Conservation (phyloP, 148 eudicot genomes). For the Chenopodium quinoa region DNA sequence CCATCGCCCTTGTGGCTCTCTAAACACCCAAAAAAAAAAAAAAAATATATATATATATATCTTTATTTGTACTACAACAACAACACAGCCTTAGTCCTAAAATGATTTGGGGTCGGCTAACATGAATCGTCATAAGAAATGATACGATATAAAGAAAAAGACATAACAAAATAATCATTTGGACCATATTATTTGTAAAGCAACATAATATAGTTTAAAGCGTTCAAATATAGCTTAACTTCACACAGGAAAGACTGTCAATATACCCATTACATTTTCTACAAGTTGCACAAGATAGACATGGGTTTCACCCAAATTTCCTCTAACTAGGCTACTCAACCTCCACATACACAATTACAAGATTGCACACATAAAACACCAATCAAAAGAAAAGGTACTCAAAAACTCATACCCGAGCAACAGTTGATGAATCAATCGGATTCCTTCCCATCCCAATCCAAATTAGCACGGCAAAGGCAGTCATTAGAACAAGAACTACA, state of each 20-base stretch:
- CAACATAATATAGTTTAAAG: neutral
- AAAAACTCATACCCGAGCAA: slow-evolving; percentile 68
- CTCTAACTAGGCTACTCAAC: neutral
- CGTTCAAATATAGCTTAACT: neutral
- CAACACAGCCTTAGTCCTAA: too few species aligned
- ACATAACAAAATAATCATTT: too few species aligned
- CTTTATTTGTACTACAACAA: neutral
- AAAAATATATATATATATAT: neutral
- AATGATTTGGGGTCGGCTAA: too few species aligned
- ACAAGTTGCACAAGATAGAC: neutral
- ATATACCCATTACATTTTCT: neutral
- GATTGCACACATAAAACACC: neutral
- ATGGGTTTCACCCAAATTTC: neutral
- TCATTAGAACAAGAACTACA: slow-evolving; percentile 55
- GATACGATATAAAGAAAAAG: too few species aligned
- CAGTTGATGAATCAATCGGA: slow-evolving; percentile 66
- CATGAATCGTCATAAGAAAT: too few species aligned
- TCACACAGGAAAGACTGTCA: neutral
- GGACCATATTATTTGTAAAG: neutral
- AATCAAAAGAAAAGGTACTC: slow-evolving; percentile 4
- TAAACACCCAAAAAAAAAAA: too few species aligned
- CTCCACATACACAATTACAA: neutral
- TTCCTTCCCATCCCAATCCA: slow-evolving; percentile 86
- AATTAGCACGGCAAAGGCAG: slow-evolving; percentile 62
- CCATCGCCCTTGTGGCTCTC: too few species aligned